Evolutionary conservation across 1,284 basidiomycete genomes (phyloP), one percentile per base, ranked within the genome.

Genomic region (Cutaneotrichosporon sp.): DNA sequence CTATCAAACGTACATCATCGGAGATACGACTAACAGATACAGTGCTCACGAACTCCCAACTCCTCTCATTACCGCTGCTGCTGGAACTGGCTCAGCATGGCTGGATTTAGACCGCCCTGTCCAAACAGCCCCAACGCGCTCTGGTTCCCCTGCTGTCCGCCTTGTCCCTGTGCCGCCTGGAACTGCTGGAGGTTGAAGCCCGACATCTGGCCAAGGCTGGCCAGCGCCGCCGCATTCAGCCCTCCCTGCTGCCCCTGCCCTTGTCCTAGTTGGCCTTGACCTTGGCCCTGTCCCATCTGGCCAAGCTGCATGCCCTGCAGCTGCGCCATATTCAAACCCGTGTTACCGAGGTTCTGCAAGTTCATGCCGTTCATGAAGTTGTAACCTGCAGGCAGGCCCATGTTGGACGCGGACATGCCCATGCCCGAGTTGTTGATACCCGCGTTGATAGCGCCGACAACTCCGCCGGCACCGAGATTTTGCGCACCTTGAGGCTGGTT

Each of bases 61-160:
- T n/a, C n/a, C n/a, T n/a, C n/a, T n/a, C n/a, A n/a, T n/a, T 43
- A 20, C 14, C 43, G 29, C 6, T 55, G 53, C 38, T 50, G 53
- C 49, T 55, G 53, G 49, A 55, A 55, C 39, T 47, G 49, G 17
- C 38, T 45, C 3, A 55, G 48, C 20, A 43, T 42, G 22, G 44
- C 26, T 7, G 41, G 34, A 25, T 49, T 48, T 32, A 48, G 38
- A 22, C 38, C 38, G 14, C 34, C 37, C 20, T 37, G 35, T 27
- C 37, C 50, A 41, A 52, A 52, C 29, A 52, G 44, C 3, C 50
- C 50, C 12, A 52, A 44, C 29, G 44, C 50, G 27, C 37, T 38
- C 27, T 38, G 35, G n/a, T 26, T 38, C 37, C n/a, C 14, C 24
- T 35, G 32, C 6, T 16, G 17, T 17, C 44, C 39, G 4, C 33